Percentiles rank a stretch among this genome's conserved stretches.
Evolutionary conservation across 1,139 yeast species (phyloP).

Genomic region (Saccharomyces uvarum): DNA sequence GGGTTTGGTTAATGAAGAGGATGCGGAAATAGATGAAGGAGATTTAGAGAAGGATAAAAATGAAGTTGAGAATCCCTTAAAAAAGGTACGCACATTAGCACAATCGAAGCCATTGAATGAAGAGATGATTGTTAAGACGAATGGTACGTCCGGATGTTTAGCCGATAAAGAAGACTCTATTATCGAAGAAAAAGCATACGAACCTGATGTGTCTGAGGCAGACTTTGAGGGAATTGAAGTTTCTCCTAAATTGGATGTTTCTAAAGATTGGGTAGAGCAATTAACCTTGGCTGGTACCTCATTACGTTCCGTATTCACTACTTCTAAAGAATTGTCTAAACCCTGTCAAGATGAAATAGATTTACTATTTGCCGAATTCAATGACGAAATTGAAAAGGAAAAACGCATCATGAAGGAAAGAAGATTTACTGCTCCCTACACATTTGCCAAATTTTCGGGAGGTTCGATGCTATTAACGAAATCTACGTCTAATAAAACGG

Average conservation of each 20-base stretch:
- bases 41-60: conserved; percentile 34
- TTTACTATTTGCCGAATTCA: conserved; percentile 47
- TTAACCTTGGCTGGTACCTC: conserved; percentile 49
- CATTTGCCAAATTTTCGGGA: conserved; percentile 24
- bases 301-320: conserved; percentile 41
- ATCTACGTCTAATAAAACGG: conserved; percentile 5
- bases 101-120: background rate
- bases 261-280: conserved; percentile 60
- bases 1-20: conserved; percentile 75
- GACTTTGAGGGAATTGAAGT: conserved; percentile 39
- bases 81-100: background rate
- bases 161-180: background rate
- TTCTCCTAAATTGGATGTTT: conserved; percentile 40
- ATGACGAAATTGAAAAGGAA: conserved; percentile 28
- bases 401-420: conserved; percentile 27
- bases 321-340: conserved; percentile 18
- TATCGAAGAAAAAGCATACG: conserved; percentile 57
- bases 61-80: conserved; percentile 25
- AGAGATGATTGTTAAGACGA: background rate
- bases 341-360: conserved; percentile 29
- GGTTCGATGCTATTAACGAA: conserved; percentile 21
- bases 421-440: conserved; percentile 17
- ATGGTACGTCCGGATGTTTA: background rate
- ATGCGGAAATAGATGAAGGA: conserved; percentile 45
- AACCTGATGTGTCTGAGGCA: conserved; percentile 45